phyloP scores from a whole-genome alignment of 148 eudicot species.

The Linanthus parryae region DNA sequence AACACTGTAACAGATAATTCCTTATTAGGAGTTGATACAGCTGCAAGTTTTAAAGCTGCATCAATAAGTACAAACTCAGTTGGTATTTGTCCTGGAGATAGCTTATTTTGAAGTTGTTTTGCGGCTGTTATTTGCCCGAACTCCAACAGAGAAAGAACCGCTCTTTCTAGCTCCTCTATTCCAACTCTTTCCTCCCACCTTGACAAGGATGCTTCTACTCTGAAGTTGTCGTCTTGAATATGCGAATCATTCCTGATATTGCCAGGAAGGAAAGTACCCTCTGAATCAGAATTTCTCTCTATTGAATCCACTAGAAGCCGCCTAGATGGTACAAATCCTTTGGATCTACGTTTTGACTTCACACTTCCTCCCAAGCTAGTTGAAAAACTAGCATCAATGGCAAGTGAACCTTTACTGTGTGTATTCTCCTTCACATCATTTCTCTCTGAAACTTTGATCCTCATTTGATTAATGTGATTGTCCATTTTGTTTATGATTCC shows the following conservation, averaged over 20 bases:
- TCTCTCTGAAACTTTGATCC: conserved; percentile 38
- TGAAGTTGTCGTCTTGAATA: conserved; percentile 44
- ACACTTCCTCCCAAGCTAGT: conserved; percentile 25
- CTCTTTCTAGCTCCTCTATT: conserved; percentile 86
- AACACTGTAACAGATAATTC: conserved; percentile 38
- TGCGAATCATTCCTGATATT: conserved; percentile 36
- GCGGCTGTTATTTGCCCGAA: conserved; percentile 96
- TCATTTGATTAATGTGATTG: conserved; percentile 51
- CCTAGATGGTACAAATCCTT: conserved; percentile 47
- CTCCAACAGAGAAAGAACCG: conserved; percentile 87
- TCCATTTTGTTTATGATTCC: conserved; percentile 73
- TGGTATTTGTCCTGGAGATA: conserved; percentile 63
- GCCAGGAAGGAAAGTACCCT: conserved; percentile 32
- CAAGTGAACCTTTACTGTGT: conserved; percentile 39
- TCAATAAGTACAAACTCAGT: conserved; percentile 64
- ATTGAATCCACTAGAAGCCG: conserved; percentile 37
- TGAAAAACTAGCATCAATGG: conserved; percentile 38
- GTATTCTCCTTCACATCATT: conserved; percentile 45
- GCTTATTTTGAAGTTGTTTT: conserved; percentile 85
- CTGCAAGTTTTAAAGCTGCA: conserved; percentile 78
- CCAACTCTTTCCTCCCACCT: conserved; percentile 97
- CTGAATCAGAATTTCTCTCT: conserved; percentile 48
- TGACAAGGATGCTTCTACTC: conserved; percentile 55
- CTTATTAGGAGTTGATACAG: conserved; percentile 63
- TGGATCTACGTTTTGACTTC: conserved; percentile 70